Percentiles rank a stretch among this genome's conserved stretches.
phyloP scores from a whole-genome alignment of 2,329 filamentous ascomycete species.

The Akanthomyces uredinophilus region DNA sequence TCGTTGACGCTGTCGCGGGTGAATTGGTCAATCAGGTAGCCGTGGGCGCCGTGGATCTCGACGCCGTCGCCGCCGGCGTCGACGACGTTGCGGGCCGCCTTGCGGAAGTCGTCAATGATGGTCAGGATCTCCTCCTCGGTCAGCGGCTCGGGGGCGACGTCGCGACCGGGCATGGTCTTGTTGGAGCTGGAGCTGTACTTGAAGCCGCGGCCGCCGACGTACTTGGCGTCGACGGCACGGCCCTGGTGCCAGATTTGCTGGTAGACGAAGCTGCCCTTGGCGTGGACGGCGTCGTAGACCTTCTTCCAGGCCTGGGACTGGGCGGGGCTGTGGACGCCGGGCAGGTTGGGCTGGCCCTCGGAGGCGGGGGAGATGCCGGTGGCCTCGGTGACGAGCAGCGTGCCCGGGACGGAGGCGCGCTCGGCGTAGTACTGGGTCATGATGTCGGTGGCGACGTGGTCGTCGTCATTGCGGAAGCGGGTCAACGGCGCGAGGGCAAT shows the following conservation, averaged over 20 bases:
- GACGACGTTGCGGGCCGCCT: constrained; percentile 48
- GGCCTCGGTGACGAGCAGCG: constrained; percentile 41
- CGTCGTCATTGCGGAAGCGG: constrained; percentile 42
- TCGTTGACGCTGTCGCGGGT: constrained; percentile 43
- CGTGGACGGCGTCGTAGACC: constrained; percentile 57
- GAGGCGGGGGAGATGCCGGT: constrained; percentile 34
- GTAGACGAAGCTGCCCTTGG: constrained; percentile 54
- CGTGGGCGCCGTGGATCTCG: constrained; percentile 51
- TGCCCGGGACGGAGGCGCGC: constrained; percentile 37
- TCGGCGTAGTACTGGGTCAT: constrained; percentile 41
- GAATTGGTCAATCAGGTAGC: constrained; percentile 58
- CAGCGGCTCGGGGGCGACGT: constrained; percentile 55
- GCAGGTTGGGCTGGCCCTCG: constrained; percentile 33
- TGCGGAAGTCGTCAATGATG: constrained; percentile 55
- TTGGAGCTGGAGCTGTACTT: constrained; percentile 8
- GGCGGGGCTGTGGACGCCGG: constrained; percentile 51
- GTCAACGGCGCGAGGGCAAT: constrained; percentile 54
- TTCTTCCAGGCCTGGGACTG: constrained; percentile 55
- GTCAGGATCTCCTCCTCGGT: constrained; percentile 58
- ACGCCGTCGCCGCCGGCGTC: constrained; percentile 65
- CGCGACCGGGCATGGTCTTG: constrained; percentile 40
- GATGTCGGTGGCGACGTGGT: constrained; percentile 23
- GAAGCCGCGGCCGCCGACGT: constrained; percentile 25
- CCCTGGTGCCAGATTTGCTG: constrained; percentile 60
- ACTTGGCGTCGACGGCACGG: constrained; percentile 29